These are phyloP conservation scores for Oryza australiensis DNA, from an alignment of 176 grass and related monocot genomes.

Conservation along the genomic window DNA sequence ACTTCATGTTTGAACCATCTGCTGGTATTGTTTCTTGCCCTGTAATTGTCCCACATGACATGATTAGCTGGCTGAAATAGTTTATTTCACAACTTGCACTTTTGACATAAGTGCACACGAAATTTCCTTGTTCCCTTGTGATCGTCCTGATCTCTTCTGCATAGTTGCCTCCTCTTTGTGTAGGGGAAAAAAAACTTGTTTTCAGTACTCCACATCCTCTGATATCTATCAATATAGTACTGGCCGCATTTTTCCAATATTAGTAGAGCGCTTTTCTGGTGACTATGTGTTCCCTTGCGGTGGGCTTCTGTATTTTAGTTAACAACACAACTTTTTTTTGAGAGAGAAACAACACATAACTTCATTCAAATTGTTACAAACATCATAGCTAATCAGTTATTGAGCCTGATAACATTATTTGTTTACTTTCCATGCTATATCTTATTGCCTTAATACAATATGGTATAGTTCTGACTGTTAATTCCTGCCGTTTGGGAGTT, in stretches of 20 bases:
- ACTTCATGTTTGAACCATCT: background rate
- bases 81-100: background rate
- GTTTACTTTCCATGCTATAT: background rate
- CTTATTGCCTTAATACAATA: background rate
- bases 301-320: background rate
- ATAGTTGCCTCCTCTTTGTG: background rate
- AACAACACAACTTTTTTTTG: no score
- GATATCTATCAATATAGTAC: background rate
- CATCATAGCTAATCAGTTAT: background rate
- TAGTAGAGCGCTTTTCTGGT: background rate
- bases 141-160: background rate
- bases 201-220: background rate
- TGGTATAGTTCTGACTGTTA: background rate
- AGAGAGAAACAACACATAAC: background rate
- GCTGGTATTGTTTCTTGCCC: background rate
- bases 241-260: background rate
- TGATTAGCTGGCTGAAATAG: background rate
- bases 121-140: background rate
- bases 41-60: background rate
- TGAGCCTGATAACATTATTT: background rate
- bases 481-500: background rate
- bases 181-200: background rate
- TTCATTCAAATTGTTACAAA: background rate
- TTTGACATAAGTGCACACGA: background rate
- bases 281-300: background rate